Evolutionary conservation across 352 stramenopile genomes (phyloP).

Genomic region (Phytophthora vignae): DNA sequence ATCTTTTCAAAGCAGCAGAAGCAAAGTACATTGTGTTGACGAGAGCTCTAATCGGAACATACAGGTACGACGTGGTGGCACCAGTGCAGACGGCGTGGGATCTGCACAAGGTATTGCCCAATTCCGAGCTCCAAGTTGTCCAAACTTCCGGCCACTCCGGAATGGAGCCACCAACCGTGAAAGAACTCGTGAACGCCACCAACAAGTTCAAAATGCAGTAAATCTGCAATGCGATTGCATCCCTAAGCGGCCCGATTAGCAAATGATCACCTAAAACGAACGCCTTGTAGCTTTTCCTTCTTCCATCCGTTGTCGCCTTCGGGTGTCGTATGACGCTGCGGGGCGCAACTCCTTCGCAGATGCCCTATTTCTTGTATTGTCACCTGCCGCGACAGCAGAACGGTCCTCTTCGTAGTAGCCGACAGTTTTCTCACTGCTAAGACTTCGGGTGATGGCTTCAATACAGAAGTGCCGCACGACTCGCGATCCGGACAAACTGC

Average conservation of each 20-base stretch:
- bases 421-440: not conserved
- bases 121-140: not conserved
- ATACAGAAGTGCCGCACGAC: not conserved
- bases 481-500: not conserved
- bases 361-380: not conserved
- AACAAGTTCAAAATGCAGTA: not conserved
- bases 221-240: not conserved
- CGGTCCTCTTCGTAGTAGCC: not conserved
- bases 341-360: not conserved
- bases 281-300: not conserved
- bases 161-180: not conserved
- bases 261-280: too few species aligned
- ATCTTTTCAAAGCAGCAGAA: not conserved
- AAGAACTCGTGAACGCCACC: not conserved
- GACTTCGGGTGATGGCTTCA: not conserved
- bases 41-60: too few species aligned
- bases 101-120: constrained; percentile 8
- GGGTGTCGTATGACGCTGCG: not conserved
- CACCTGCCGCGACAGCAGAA: not conserved
- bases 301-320: not conserved
- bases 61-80: constrained; percentile 1
- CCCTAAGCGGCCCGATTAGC: too few species aligned
- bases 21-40: too few species aligned
- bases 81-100: constrained; percentile 4
- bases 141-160: not conserved